Evolutionary conservation across 768 basidiomycete species (phyloP), one percentile per base, ranked within the genome.

Genomic region (Galerina marginata): DNA sequence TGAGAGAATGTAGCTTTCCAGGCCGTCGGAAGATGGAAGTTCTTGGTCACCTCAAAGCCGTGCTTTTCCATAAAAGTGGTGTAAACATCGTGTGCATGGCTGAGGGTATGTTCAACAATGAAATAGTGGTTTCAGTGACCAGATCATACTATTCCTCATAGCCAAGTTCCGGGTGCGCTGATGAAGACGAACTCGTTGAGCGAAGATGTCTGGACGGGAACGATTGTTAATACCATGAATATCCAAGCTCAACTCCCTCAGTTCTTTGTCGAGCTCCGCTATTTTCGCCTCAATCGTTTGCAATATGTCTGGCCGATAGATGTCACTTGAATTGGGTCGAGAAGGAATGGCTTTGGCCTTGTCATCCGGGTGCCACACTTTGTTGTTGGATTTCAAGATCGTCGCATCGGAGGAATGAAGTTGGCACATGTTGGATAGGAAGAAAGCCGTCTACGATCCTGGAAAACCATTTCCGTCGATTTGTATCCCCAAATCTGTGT

Each of bases 1-100:
- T 87, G 80, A 14, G 81, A 75, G 65, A 84, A 93, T 2, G 80
- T 82, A 0, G 92, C 92, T 20, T 80, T 75, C 92, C 92, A 93
- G 4, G 90, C 92, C 0, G 92, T 94, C 15, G 84, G 79, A 25
- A 93, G 76, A 51, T 82, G 80, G 65, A 86, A 83, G 47, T 90
- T 83, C 53, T 74, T 80, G 42, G 81, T 82, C 12, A 92, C 88
- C 14, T 80, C 72, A 69, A 90, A 93, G 0, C 88, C 90, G 29
- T 86, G 85, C 46, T 79, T 79, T 45, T 74, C 77, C 81, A 93
- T 85, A 70, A 91, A 92, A 0, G 74, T 69, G 0, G 91, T 89
- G 23, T 91, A 81, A 2, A 77, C 79, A 65, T 92, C 88, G 63
- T 93, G 91, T 0, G 92, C 87, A 72, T 87, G 78, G 51, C 90